Base-by-base conservation (phyloP, 768 basidiomycete species). In the Gymnopilus dilepis region DNA sequence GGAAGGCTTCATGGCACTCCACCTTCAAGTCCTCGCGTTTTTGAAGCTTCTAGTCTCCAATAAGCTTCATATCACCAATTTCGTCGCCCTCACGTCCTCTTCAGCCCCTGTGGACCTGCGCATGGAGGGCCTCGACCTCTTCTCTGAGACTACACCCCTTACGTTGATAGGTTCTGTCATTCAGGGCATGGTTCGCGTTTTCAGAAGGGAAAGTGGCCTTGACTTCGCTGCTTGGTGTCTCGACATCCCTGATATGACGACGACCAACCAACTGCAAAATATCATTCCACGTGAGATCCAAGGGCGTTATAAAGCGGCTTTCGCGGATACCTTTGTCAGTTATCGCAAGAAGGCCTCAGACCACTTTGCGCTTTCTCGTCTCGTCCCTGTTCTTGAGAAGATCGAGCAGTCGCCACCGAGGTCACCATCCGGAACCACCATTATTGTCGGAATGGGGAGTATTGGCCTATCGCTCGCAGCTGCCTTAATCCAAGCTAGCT, bases 361-460 rank as follows among this genome's bases (percentile, higher is more conserved):
- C 13, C 58, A 65, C 30, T 50, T 28, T 15, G 56, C 69, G 0
- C 56, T 72, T 24, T 33, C 60, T 40, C 70, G 74, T 13, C 65
- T 73, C 54, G 69, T 73, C 6, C 74, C 74, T 1, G 38, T 61
- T 21, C 61, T 75, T 6, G 67, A 67, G 33, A 58, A 57, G 3
- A 55, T 71, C 19, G 60, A 64, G 13, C 52, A 61, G 31, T 47
- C 61, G 2, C 62, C 68, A 30, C 33, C 42, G 2, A 58, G 58
- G 31, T 26, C 59, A 42, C 59, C 67, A 33, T 67, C 67, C 0
- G 73, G 73, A 31, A 65, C 69, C 4, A 68, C 74, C 0, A 67
- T 75, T 28, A 70, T 76, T 26, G 69, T 73, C n/a, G 75, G 75
- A 17, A 70, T 76, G 68, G 72, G 72, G n/a, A 71, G 68, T 45